Evolutionary conservation across 805 yeast genomes (phyloP).

Genomic region (Candida maesae): DNA sequence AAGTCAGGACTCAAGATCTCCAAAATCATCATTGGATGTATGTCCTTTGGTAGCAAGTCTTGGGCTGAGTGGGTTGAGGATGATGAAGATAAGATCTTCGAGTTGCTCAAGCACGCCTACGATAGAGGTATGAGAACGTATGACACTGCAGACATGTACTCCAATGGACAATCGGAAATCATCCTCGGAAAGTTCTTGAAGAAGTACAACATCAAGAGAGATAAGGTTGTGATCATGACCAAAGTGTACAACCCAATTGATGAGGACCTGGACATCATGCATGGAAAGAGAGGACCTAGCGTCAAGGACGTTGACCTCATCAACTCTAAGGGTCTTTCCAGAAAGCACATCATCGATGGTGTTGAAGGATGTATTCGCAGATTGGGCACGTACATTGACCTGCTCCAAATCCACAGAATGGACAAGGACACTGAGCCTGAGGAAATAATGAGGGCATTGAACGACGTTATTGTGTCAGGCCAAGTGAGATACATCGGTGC

Average conservation of each 20-base stretch:
- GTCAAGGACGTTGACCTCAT: constrained; percentile 7
- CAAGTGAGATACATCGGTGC: constrained; percentile 55
- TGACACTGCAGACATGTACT: constrained; percentile 49
- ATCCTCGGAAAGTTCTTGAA: constrained; percentile 52
- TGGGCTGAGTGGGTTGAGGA: constrained; percentile 45
- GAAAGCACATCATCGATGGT: constrained; percentile 45
- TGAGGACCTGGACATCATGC: constrained; percentile 11
- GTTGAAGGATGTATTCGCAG: constrained; percentile 36
- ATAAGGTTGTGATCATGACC: constrained; percentile 50
- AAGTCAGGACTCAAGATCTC: constrained; percentile 47
- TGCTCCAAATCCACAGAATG: constrained; percentile 48
- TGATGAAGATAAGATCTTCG: constrained; percentile 44
- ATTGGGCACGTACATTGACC: constrained; percentile 43
- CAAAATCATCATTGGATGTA: constrained; percentile 49
- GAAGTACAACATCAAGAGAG: constrained; percentile 48
- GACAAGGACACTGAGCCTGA: constrained; percentile 41
- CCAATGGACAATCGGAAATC: constrained; percentile 45
- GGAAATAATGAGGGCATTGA: constrained; percentile 50
- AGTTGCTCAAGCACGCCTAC: constrained; percentile 43
- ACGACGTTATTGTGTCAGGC: constrained; percentile 45
- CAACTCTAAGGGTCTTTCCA: constrained; percentile 37
- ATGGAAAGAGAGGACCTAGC: constrained; percentile 2
- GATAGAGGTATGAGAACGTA: constrained; percentile 45
- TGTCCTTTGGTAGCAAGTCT: constrained; percentile 44
- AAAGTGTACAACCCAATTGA: constrained; percentile 30